A percentile compares a stretch with the other conserved stretches of the same genome.
Conservation (phyloP, 768 basidiomycete species). For the Tulasnella sp. region DNA sequence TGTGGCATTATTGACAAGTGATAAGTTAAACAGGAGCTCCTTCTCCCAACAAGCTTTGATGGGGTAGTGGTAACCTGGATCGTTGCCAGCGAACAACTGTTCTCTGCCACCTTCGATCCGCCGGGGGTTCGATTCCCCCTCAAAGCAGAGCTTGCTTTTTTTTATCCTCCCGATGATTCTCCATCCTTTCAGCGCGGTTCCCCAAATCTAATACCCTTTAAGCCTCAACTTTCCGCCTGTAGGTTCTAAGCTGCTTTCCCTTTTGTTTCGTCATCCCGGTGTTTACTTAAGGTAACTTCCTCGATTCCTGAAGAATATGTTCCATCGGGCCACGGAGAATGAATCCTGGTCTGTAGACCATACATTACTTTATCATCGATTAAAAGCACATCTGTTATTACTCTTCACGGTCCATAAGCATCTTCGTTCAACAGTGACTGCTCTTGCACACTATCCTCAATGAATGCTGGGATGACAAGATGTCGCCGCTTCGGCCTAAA, state of each 20-base stretch:
- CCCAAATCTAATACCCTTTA: too few species aligned
- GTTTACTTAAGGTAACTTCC: too few species aligned
- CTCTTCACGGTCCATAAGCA: constrained; percentile 23
- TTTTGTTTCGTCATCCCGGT: too few species aligned
- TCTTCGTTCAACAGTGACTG: constrained; percentile 75
- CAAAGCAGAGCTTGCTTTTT: neutral
- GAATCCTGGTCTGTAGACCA: too few species aligned
- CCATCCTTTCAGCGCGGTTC: neutral
- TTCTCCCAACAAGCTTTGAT: neutral
- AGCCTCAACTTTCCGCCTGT: too few species aligned
- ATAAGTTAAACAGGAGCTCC: neutral
- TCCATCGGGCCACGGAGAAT: too few species aligned
- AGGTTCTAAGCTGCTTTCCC: too few species aligned
- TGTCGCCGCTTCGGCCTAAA: constrained; percentile 68
- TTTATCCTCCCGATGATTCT: neutral
- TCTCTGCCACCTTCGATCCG: neutral
- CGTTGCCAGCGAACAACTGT: neutral
- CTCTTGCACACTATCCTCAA: constrained; percentile 72
- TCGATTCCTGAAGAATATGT: too few species aligned
- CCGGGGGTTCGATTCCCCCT: neutral
- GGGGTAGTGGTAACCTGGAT: neutral
- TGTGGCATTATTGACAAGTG: neutral
- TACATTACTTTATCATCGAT: too few species aligned
- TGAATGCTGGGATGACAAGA: constrained; percentile 65
- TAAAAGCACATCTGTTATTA: neutral